phyloP scores from a whole-genome alignment of 2,329 filamentous ascomycete species.

The Sporothrix pseudoabietina region DNA sequence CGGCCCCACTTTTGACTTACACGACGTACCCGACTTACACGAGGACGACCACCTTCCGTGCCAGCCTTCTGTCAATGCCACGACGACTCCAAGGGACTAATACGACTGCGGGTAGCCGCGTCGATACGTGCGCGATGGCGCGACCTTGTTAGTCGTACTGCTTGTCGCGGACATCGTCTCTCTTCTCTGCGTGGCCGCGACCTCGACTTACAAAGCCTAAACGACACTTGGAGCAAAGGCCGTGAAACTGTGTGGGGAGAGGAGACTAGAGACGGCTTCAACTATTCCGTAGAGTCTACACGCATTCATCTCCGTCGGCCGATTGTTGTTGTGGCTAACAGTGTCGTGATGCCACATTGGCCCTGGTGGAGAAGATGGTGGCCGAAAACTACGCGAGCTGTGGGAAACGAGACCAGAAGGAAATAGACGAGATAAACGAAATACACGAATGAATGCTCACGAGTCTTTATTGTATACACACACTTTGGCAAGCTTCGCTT shows the following conservation, averaged over 20 bases:
- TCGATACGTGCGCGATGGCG: background rate
- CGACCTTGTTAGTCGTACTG: background rate
- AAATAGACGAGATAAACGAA: background rate
- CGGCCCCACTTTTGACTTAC: slow-evolving; percentile 17
- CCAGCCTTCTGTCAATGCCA: background rate
- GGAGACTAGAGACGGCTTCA: background rate
- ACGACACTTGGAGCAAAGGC: background rate
- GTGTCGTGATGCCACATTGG: background rate
- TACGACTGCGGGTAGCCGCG: background rate
- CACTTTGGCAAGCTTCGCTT: background rate
- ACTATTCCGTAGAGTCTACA: too few species aligned
- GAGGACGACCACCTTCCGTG: background rate
- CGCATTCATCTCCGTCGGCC: background rate
- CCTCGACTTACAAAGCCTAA: background rate
- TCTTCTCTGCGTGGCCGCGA: background rate
- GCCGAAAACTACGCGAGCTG: background rate
- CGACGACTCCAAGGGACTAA: background rate
- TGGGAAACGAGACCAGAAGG: background rate
- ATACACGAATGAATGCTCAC: slow-evolving; percentile 4
- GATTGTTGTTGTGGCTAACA: background rate
- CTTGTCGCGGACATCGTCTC: background rate
- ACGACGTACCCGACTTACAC: slow-evolving; percentile 22
- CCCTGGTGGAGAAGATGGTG: background rate
- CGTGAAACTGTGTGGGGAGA: slow-evolving; percentile 2
- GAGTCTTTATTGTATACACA: background rate